Evolutionary conservation across 2,329 filamentous ascomycete species (phyloP).

Genomic region (Neurospora crassa): DNA sequence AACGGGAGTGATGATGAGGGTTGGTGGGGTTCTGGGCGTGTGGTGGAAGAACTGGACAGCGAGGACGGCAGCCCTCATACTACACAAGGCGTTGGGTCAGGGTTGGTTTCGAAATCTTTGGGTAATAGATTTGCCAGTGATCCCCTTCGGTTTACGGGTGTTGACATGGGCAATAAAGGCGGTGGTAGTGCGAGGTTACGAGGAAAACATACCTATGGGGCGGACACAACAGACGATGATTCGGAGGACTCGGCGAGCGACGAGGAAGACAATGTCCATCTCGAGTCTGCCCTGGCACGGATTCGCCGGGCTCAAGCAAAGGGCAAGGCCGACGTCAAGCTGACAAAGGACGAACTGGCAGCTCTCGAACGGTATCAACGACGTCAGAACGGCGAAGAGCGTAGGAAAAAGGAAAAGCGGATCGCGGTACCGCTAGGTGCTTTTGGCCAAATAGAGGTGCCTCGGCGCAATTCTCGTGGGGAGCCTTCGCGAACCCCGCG

Average conservation of each 20-base stretch:
- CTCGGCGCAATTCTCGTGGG: constrained; percentile 35
- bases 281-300: constrained; percentile 69
- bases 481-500: constrained; percentile 27
- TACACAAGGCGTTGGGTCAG: constrained; percentile 40
- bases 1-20: constrained; percentile 35
- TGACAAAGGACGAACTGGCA: constrained; percentile 71
- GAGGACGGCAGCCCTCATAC: constrained; percentile 46
- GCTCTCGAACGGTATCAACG: constrained; percentile 63
- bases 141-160: constrained; percentile 50
- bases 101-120: constrained; percentile 28
- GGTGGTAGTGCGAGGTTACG: constrained; percentile 27
- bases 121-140: constrained; percentile 47
- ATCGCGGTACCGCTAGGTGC: constrained; percentile 34
- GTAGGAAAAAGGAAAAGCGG: constrained; percentile 32
- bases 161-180: constrained; percentile 42
- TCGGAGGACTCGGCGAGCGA: constrained; percentile 40
- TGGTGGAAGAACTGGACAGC: constrained; percentile 61
- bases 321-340: constrained; percentile 69
- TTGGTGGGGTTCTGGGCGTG: constrained; percentile 31
- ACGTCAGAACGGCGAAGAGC: constrained; percentile 40
- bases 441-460: neutral
- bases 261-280: constrained; percentile 62
- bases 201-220: constrained; percentile 28
- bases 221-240: constrained; percentile 34
- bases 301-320: constrained; percentile 69